Conservation (phyloP, 768 basidiomycete genomes). For the Suillus variegatus region DNA sequence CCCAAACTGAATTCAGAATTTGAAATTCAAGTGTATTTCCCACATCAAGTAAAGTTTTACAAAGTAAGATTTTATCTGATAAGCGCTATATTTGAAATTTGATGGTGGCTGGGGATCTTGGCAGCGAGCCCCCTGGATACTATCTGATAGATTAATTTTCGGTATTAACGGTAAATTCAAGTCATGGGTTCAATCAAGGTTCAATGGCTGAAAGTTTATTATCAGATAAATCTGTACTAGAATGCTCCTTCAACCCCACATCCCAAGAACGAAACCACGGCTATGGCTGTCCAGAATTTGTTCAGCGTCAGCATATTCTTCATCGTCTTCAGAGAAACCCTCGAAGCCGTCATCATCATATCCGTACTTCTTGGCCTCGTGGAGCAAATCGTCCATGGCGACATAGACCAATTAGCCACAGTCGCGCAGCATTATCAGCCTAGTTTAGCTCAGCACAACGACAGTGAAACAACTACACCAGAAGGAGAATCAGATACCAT, state of each 20-base stretch:
- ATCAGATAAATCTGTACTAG: background rate
- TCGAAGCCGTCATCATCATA: conserved; percentile 91
- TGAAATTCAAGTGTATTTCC: too few relatives aligned
- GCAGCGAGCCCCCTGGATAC: background rate
- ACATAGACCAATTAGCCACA: conserved; percentile 17
- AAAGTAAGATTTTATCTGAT: background rate
- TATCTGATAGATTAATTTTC: background rate
- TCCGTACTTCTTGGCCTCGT: conserved; percentile 89
- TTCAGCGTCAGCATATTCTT: conserved; percentile 95
- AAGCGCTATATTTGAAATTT: background rate
- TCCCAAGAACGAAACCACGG: background rate
- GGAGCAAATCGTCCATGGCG: conserved; percentile 72
- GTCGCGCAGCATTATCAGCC: background rate
- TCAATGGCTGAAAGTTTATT: background rate
- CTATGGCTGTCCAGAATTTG: conserved; percentile 64
- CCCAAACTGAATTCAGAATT: background rate
- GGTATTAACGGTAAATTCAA: background rate
- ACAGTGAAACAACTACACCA: conserved; percentile 12
- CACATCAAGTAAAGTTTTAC: too few relatives aligned
- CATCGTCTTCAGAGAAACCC: conserved; percentile 93
- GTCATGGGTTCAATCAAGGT: background rate
- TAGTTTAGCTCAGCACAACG: background rate
- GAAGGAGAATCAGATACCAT: conserved; percentile 30
- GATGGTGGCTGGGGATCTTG: background rate
- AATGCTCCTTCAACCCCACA: background rate